Conservation (phyloP, 371 early-diverging fungal species). For the Apophysomyces sp. region DNA sequence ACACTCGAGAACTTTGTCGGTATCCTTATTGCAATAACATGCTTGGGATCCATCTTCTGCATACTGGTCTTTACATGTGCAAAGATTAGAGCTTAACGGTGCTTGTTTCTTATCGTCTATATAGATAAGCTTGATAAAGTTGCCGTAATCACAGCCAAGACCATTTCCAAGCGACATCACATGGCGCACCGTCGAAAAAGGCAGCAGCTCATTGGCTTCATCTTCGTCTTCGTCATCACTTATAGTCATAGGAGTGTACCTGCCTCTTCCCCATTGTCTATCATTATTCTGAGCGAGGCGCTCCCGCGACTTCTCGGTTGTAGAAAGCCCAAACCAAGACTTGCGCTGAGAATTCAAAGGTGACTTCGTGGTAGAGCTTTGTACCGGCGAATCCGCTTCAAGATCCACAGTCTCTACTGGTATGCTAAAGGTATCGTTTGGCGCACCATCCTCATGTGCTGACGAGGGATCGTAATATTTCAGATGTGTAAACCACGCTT, state of each 20-base stretch:
- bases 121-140: conserved; percentile 31
- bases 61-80: not conserved
- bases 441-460: not conserved
- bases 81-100: not conserved
- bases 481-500: conserved; percentile 39
- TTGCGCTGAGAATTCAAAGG: not conserved
- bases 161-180: conserved; percentile 24
- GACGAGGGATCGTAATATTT: conserved; percentile 26
- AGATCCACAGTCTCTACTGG: conserved; percentile 15
- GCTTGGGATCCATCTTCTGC: not conserved
- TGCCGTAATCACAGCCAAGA: conserved; percentile 36
- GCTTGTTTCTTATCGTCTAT: not conserved
- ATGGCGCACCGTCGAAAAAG: conserved; percentile 24
- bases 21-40: not conserved
- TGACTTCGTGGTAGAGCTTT: not conserved
- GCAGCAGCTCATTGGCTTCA: conserved; percentile 30
- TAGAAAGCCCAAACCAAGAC: not conserved
- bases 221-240: conserved; percentile 5
- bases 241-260: not conserved
- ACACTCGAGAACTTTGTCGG: not conserved
- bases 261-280: not conserved
- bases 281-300: not conserved
- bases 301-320: not conserved
- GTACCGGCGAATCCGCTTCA: not conserved
- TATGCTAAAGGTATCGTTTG: not conserved